Conservation (phyloP, 2,329 filamentous ascomycete genomes). For the Aspergillaceae sp. region DNA sequence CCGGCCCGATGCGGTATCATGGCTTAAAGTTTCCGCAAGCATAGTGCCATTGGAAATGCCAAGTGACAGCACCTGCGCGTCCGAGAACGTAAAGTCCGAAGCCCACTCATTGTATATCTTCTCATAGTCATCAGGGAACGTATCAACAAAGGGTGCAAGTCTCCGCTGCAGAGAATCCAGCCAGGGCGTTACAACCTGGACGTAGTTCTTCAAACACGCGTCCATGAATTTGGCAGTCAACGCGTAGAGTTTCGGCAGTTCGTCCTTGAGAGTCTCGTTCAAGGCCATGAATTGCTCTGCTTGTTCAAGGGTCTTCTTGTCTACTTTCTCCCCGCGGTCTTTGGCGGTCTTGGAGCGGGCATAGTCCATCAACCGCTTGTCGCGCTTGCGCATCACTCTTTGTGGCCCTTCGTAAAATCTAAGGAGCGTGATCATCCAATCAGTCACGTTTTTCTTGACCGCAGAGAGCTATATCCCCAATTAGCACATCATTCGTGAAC, state of each 20-base stretch:
- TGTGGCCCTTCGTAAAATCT: slow-evolving; percentile 75
- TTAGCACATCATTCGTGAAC: slow-evolving; percentile 2
- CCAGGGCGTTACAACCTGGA: slow-evolving; percentile 78
- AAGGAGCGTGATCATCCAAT: slow-evolving; percentile 71
- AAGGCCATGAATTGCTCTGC: slow-evolving; percentile 85
- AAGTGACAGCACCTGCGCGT: slow-evolving; percentile 62
- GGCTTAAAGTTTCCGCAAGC: slow-evolving; percentile 50
- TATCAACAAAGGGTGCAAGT: slow-evolving; percentile 63
- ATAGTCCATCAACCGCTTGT: slow-evolving; percentile 85
- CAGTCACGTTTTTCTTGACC: slow-evolving; percentile 73
- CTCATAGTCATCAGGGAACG: slow-evolving; percentile 56
- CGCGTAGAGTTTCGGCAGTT: slow-evolving; percentile 73
- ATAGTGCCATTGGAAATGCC: slow-evolving; percentile 67
- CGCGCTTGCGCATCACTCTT: slow-evolving; percentile 84
- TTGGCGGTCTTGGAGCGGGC: slow-evolving; percentile 70
- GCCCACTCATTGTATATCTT: slow-evolving; percentile 72
- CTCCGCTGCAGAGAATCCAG: slow-evolving; percentile 76
- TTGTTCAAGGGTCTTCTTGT: slow-evolving; percentile 73
- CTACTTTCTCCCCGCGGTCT: slow-evolving; percentile 73
- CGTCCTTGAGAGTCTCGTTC: slow-evolving; percentile 87
- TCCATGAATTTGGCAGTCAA: slow-evolving; percentile 78
- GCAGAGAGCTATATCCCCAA: slow-evolving; percentile 42
- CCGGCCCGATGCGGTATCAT: slow-evolving; percentile 47
- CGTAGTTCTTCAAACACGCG: slow-evolving; percentile 71
- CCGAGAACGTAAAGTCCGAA: slow-evolving; percentile 66